Evolutionary conservation across 345 rosid species (phyloP).

Genomic region (Aquilaria sinensis): DNA sequence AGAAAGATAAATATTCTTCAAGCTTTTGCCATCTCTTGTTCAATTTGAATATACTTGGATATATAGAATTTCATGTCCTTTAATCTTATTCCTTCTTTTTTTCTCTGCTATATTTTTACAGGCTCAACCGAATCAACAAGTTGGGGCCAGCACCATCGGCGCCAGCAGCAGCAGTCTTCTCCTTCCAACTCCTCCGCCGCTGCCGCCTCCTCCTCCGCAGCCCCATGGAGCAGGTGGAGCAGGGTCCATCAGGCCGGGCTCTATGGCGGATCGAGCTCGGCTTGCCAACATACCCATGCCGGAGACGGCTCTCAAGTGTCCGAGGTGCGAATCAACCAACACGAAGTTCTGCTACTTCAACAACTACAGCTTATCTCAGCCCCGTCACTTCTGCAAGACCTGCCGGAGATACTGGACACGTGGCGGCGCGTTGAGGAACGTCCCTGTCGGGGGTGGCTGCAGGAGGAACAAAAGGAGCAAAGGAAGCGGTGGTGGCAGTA

Average conservation of each 20-base stretch:
- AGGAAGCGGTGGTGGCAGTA: constrained; percentile 24
- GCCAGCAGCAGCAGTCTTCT: constrained; percentile 33
- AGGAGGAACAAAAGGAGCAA: constrained; percentile 83
- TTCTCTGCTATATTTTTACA: constrained; percentile 20
- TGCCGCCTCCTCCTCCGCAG: constrained; percentile 45
- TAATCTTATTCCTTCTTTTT: constrained; percentile 1
- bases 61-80: constrained; percentile 26
- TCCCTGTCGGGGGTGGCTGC: constrained; percentile 95
- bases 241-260: constrained; percentile 73
- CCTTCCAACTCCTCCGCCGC: constrained; percentile 37
- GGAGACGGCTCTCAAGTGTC: constrained; percentile 72
- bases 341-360: constrained; percentile 96
- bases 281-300: constrained; percentile 80
- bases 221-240: constrained; percentile 47
- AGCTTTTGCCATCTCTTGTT: constrained; percentile 35
- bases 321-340: constrained; percentile 91
- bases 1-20: constrained; percentile 40
- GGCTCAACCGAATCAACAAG: constrained; percentile 35
- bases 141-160: constrained; percentile 18
- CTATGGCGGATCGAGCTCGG: constrained; percentile 93
- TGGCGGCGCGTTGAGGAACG: constrained; percentile 84
- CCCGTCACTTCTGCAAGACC: constrained; percentile 96
- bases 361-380: constrained; percentile 95
- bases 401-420: constrained; percentile 98
- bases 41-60: constrained; percentile 52